A percentile compares a stretch with the other conserved stretches of the same genome.
Conservation (phyloP, 768 basidiomycete genomes). For the Phylloporus scabripes region DNA sequence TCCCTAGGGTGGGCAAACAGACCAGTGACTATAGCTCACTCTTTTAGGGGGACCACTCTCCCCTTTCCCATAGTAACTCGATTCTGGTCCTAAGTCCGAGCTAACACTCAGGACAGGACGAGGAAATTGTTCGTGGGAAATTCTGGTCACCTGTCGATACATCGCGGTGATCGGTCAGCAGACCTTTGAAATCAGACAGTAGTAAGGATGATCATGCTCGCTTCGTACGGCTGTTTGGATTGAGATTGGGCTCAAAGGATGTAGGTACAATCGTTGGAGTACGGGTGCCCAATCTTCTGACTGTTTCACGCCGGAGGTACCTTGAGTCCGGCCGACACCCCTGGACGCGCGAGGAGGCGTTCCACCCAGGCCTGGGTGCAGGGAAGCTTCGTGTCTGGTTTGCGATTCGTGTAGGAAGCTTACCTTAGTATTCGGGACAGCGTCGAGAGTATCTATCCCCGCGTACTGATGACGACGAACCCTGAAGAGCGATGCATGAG, state of each 20-base stretch:
- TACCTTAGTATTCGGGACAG: conserved; percentile 61
- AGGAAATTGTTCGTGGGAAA: too few species aligned
- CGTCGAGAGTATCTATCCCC: conserved; percentile 53
- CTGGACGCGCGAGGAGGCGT: conserved; percentile 20
- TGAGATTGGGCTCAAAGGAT: background rate
- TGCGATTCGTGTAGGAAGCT: background rate
- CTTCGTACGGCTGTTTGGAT: too few species aligned
- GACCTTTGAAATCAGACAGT: too few species aligned
- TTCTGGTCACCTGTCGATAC: too few species aligned
- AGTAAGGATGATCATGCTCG: too few species aligned
- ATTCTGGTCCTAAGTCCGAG: too few species aligned
- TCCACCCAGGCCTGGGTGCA: conserved; percentile 27
- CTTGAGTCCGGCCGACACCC: conserved; percentile 21
- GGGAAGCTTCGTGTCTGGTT: background rate
- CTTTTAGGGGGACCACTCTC: too few species aligned
- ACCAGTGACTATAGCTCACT: too few species aligned
- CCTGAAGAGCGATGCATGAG: conserved; percentile 35
- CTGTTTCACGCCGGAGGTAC: conserved; percentile 4
- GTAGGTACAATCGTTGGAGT: background rate
- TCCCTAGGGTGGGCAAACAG: too few species aligned
- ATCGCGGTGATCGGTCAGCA: too few species aligned
- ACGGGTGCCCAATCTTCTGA: background rate
- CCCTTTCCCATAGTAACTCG: too few species aligned
- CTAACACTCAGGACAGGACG: too few species aligned
- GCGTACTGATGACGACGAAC: conserved; percentile 43